Percentiles rank a stretch among this genome's conserved stretches.
Evolutionary conservation across 495 filamentous ascomycete genomes (phyloP).

Genomic region (Neurospora sp.): DNA sequence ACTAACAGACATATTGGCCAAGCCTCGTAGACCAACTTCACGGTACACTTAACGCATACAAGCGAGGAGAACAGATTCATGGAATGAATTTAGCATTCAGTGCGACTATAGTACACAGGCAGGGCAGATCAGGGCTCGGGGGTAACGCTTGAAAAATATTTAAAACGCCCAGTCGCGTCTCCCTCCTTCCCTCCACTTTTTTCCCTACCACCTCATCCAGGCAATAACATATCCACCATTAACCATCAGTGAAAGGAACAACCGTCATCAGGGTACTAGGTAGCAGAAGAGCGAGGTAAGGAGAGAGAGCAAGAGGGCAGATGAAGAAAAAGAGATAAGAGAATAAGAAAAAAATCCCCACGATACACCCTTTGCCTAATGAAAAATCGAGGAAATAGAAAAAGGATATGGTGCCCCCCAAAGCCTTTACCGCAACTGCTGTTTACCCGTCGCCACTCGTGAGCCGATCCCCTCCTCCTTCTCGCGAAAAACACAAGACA

Average conservation of each 20-base stretch:
- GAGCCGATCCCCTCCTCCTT: background rate
- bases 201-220: background rate
- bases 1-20: background rate
- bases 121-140: background rate
- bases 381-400: background rate
- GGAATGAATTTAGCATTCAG: constrained; percentile 24
- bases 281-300: background rate
- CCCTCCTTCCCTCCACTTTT: background rate
- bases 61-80: background rate
- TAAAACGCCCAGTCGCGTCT: background rate
- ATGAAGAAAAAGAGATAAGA: constrained; percentile 4
- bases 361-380: background rate
- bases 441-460: background rate
- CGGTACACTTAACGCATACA: background rate
- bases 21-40: background rate
- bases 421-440: background rate
- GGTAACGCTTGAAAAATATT: background rate
- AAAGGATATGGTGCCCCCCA: background rate
- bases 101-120: constrained; percentile 6
- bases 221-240: background rate
- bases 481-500: constrained; percentile 2
- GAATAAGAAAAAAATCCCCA: constrained; percentile 3
- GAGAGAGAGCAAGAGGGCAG: constrained; percentile 1
- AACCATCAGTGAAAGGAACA: background rate
- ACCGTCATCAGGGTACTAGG: background rate